A percentile compares a stretch with the other conserved stretches of the same genome.
These are phyloP conservation scores for Hemileia vastatrix DNA, from an alignment of 1,284 basidiomycete species.

Conservation along the genomic window DNA sequence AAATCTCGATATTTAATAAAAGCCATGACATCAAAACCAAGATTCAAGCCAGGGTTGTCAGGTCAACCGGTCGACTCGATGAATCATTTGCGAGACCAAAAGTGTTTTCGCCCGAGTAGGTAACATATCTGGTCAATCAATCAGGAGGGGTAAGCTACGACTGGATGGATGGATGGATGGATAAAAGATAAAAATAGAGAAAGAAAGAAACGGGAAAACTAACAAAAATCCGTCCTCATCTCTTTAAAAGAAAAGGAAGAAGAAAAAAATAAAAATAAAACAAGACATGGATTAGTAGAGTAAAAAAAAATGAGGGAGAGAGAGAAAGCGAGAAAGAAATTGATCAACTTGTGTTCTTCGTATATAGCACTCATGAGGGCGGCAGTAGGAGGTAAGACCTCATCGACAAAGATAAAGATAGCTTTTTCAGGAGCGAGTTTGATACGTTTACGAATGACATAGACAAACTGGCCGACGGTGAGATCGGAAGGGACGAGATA, in stretches of 20 bases:
- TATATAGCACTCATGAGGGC: slow-evolving; percentile 98
- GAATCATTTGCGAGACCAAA: too few relatives aligned
- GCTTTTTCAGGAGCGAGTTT: slow-evolving; percentile 99
- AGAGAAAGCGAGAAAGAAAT: background rate
- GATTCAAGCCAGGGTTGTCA: too few relatives aligned
- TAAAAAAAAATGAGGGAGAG: background rate
- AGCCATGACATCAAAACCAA: too few relatives aligned
- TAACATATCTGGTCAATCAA: slow-evolving; percentile 36
- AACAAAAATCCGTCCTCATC: slow-evolving; percentile 95
- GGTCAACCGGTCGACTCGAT: too few relatives aligned
- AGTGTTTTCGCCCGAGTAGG: slow-evolving; percentile 94
- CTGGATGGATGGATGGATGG: background rate
- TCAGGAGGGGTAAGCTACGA: background rate
- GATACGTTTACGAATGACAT: slow-evolving; percentile 99
- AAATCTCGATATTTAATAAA: too few relatives aligned
- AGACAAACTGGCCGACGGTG: slow-evolving; percentile 80
- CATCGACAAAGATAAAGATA: slow-evolving; percentile 98
- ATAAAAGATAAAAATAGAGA: background rate
- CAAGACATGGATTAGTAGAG: too few relatives aligned
- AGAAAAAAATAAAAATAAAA: background rate
- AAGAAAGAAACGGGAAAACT: slow-evolving; percentile 47
- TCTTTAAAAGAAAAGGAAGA: slow-evolving; percentile 43
- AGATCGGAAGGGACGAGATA: slow-evolving; percentile 83
- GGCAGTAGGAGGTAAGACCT: slow-evolving; percentile 93
- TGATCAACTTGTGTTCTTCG: slow-evolving; percentile 70